A percentile compares a stretch with the other conserved stretches of the same genome.
Conservation (phyloP, 176 grass and related monocot species). For the Triticum monococcum region DNA sequence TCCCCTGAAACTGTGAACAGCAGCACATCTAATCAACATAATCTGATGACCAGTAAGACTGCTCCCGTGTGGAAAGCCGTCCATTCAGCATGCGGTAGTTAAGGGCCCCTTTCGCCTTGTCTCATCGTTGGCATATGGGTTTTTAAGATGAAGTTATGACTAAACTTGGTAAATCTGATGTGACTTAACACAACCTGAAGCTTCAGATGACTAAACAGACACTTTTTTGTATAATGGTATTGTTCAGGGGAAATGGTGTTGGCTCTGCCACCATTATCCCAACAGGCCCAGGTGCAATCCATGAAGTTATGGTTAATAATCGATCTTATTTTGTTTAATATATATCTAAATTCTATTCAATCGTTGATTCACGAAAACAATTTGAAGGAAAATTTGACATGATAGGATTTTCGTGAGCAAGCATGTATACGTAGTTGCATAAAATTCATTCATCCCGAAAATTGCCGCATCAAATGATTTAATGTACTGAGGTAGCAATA, state of each 20-base stretch:
- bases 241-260: not conserved
- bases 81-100: not conserved
- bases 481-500: not conserved
- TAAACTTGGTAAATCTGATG: not conserved
- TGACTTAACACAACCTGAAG: not conserved
- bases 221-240: not conserved
- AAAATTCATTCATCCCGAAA: not conserved
- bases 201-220: not conserved
- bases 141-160: not conserved
- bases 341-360: not conserved
- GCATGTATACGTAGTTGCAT: not conserved
- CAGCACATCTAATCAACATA: not conserved
- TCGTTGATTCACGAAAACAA: not conserved
- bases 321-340: not conserved
- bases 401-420: not conserved
- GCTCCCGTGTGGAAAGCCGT: not conserved
- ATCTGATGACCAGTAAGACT: not conserved
- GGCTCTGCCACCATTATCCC: not conserved
- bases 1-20: not conserved
- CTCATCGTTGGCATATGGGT: not conserved
- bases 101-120: not conserved
- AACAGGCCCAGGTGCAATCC: not conserved
- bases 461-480: not conserved
- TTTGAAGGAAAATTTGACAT: constrained; percentile 3
- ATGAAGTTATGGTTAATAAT: not conserved